phyloP scores from a whole-genome alignment of 495 filamentous ascomycete species.

The Sporormia fimetaria region DNA sequence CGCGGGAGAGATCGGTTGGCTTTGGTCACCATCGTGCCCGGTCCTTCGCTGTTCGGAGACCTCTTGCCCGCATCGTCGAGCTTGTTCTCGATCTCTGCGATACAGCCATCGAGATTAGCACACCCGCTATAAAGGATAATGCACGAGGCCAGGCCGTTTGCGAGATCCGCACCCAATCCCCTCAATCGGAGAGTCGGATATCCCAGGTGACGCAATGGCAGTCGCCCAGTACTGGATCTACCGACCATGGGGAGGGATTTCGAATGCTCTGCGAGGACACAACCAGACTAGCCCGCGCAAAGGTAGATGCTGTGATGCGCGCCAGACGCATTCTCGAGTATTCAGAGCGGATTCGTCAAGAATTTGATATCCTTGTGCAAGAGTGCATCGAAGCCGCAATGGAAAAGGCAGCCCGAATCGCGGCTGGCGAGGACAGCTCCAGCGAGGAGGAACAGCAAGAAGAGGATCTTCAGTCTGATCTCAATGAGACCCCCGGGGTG shows the following conservation, averaged over 20 bases:
- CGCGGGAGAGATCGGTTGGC: slow-evolving; percentile 68
- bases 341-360: slow-evolving; percentile 84
- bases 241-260: slow-evolving; percentile 91
- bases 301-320: slow-evolving; percentile 84
- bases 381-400: slow-evolving; percentile 90
- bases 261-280: slow-evolving; percentile 82
- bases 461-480: slow-evolving; percentile 33
- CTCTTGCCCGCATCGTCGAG: slow-evolving; percentile 84
- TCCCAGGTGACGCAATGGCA: slow-evolving; percentile 92
- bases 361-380: slow-evolving; percentile 81
- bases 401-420: slow-evolving; percentile 78
- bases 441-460: slow-evolving; percentile 40
- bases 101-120: slow-evolving; percentile 88
- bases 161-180: slow-evolving; percentile 75
- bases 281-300: slow-evolving; percentile 64
- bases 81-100: slow-evolving; percentile 90
- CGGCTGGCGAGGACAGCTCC: slow-evolving; percentile 72
- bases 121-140: slow-evolving; percentile 73
- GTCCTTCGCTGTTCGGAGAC: slow-evolving; percentile 79
- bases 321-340: slow-evolving; percentile 92
- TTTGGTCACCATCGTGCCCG: slow-evolving; percentile 63
- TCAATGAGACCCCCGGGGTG: slow-evolving; percentile 25
- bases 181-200: slow-evolving; percentile 85
- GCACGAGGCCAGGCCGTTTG: slow-evolving; percentile 50
- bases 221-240: slow-evolving; percentile 74